Evolutionary conservation across 148 eudicot genomes (phyloP).

Genomic region (Chenopodium formosanum): DNA sequence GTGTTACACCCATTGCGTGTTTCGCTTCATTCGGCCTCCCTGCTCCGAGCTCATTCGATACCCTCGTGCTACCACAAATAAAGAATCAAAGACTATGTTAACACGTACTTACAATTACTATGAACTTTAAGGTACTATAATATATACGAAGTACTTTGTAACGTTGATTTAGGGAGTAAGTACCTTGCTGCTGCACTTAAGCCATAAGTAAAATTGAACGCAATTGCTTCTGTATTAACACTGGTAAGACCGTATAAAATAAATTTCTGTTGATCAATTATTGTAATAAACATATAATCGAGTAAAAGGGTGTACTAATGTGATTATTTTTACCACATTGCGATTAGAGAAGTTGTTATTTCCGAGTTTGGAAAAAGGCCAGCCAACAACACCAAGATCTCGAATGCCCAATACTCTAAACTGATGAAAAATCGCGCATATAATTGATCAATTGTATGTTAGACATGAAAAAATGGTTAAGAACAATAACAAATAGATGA

Average conservation of each 20-base stretch:
- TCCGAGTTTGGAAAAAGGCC: slow-evolving; percentile 74
- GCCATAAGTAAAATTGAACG: background rate
- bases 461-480: too few species aligned
- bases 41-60: slow-evolving; percentile 85
- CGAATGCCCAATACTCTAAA: slow-evolving; percentile 24
- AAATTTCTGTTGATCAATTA: too few species aligned
- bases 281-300: too few species aligned
- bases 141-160: too few species aligned
- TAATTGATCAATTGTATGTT: too few species aligned
- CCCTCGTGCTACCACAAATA: slow-evolving; percentile 56
- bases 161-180: too few species aligned
- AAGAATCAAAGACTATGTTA: too few species aligned
- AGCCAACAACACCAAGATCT: slow-evolving; percentile 72
- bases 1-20: slow-evolving; percentile 60
- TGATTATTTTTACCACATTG: slow-evolving; percentile 19
- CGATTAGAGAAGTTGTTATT: slow-evolving; percentile 64
- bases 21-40: slow-evolving; percentile 56
- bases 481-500: too few species aligned
- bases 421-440: too few species aligned
- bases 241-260: background rate
- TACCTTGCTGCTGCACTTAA: background rate
- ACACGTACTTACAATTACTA: too few species aligned
- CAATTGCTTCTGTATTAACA: background rate
- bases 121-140: background rate
- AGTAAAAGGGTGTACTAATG: too few species aligned